Conservation (phyloP, 1,284 basidiomycete species). For the Afroboletus lepidellus region DNA sequence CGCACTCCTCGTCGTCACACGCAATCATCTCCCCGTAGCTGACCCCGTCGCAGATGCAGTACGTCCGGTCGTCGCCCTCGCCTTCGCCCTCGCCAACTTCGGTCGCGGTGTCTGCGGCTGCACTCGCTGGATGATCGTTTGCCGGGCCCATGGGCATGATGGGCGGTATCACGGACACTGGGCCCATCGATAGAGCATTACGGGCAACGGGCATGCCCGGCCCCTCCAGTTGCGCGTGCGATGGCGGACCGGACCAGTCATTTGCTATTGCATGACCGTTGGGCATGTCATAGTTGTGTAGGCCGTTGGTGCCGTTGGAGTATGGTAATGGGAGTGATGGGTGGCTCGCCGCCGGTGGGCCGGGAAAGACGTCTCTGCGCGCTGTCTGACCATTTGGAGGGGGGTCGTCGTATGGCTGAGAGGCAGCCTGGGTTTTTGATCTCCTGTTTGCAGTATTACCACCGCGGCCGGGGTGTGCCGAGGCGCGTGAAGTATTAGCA, state of each 20-base stretch:
- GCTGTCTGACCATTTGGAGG: constrained; percentile 21
- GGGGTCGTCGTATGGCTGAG: constrained; percentile 31
- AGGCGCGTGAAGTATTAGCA: constrained; percentile 28
- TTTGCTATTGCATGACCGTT: constrained; percentile 22
- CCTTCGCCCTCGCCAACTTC: constrained; percentile 45
- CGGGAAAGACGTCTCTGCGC: constrained; percentile 37
- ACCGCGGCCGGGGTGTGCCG: constrained; percentile 35
- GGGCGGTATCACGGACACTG: constrained; percentile 26
- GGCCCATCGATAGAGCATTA: constrained; percentile 35
- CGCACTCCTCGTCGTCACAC: constrained; percentile 88
- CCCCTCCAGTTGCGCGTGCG: constrained; percentile 62
- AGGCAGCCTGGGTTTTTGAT: constrained; percentile 27
- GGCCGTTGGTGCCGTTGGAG: constrained; percentile 30
- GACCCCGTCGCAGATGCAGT: constrained; percentile 86
- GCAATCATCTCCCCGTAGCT: constrained; percentile 98
- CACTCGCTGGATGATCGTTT: constrained; percentile 29
- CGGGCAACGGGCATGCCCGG: constrained; percentile 70
- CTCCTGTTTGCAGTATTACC: constrained; percentile 38
- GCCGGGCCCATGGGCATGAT: constrained; percentile 22
- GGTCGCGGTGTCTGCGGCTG: constrained; percentile 35
- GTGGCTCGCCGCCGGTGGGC: constrained; percentile 39
- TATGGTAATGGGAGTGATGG: constrained; percentile 44
- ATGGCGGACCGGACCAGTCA: constrained; percentile 34
- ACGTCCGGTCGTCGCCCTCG: constrained; percentile 69
- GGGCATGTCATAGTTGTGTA: constrained; percentile 37